These are phyloP conservation scores for Talaromyces sp. DNA, from an alignment of 2,329 filamentous ascomycete species.

Conservation along the genomic window DNA sequence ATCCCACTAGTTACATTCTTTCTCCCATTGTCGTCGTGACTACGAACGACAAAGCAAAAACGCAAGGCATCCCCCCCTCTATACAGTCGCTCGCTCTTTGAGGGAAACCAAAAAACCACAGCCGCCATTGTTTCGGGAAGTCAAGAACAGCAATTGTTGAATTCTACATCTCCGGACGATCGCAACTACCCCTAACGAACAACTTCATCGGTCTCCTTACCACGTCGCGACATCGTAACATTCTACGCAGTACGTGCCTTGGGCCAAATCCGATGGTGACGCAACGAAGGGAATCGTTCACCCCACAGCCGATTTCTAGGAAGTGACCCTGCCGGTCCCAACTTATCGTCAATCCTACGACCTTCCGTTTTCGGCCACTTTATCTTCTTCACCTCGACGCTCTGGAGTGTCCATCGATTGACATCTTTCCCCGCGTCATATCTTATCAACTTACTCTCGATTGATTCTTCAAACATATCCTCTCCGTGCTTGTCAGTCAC, in stretches of 20 bases:
- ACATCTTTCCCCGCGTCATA: not conserved
- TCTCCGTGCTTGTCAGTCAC: not conserved
- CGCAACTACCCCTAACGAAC: not conserved
- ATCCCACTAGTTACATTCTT: conserved; percentile 16
- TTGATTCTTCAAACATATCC: not conserved
- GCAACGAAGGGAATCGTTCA: conserved; percentile 4
- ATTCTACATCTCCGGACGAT: not conserved
- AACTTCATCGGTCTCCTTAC: not conserved
- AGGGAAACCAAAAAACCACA: not conserved
- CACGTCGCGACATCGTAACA: conserved; percentile 4
- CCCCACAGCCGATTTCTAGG: conserved; percentile 2
- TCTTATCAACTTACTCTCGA: not conserved
- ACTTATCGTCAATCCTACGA: not conserved
- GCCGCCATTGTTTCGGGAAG: not conserved
- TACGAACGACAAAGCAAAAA: not conserved
- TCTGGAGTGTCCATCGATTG: conserved; percentile 9
- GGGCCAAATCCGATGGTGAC: conserved; percentile 9
- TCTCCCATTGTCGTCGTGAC: conserved; percentile 7
- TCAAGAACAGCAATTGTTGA: not conserved
- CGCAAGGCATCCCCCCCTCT: not conserved
- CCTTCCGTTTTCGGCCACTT: conserved; percentile 12
- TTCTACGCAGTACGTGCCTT: conserved; percentile 1
- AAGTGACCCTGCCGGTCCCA: not conserved
- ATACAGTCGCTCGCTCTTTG: conserved; percentile 1
- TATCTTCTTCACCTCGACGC: not conserved